Base-by-base conservation (phyloP, 306 rosid species). In the Pyrus bretschneideri region DNA sequence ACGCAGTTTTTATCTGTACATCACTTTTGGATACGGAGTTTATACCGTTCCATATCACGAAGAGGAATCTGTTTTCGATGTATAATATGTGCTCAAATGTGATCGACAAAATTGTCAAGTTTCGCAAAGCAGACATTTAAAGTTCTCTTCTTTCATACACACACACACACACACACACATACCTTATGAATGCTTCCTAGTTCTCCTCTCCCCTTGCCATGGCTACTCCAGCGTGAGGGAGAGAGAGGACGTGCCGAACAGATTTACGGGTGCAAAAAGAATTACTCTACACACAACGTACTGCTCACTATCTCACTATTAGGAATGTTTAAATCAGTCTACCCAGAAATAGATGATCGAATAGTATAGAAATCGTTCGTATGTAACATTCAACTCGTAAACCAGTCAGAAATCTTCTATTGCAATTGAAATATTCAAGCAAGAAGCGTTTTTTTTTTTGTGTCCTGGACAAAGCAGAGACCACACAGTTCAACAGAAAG, bases 401-500 rank as follows among this genome's bases (percentile, higher is more conserved):
- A 46, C 23, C 77, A 27, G 18, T 30, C 33, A 80, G 46, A 70
- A 11, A 31, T 60, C n/a, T 68, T 61, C 30, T n/a, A 60, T 58
- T 59, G 33, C 57, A 42, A 18, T 59, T 27, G 63, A 77, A 49
- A 77, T 70, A 62, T 70, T 67, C 19, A 75, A 77, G 69, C 64
- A 61, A 65, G 59, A 22, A 58, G 62, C 62, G 58, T 77, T 80
- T 55, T 75, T 57, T 62, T 77, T 80, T 55, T 75, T 57, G 9
- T 68, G 42, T 59, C 68, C 63, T 68, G 71, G 54, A 75, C 66
- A 71, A 78, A 78, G 58, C 31, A 44, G 74, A 76, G 74, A 76
- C 80, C 71, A 76, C 31, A 81, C 67, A 89, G 87, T 86, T 86
- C 91, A 87, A 82, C 58, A 46, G 66, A 88, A 67, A 70, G 83